Evolutionary conservation across 2,329 filamentous ascomycete genomes (phyloP).

Genomic region (Teratosphaeria gauchensis): DNA sequence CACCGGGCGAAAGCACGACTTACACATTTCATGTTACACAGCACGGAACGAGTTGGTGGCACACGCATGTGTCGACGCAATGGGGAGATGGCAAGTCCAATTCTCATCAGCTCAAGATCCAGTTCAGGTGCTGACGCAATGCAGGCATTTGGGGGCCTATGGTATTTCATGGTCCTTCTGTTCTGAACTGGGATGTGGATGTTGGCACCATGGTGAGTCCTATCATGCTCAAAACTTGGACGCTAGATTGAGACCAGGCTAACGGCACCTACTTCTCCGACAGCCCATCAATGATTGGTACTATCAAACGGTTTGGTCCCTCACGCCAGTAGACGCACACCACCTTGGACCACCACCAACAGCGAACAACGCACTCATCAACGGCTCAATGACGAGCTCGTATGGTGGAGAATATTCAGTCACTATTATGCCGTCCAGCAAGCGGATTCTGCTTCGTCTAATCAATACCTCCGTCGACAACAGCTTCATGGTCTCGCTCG

Average conservation of each 20-base stretch:
- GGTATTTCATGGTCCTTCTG: slow-evolving; percentile 30
- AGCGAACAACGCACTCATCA: slow-evolving; percentile 25
- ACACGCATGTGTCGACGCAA: neutral
- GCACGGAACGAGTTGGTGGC: slow-evolving; percentile 1
- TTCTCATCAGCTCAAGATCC: slow-evolving; percentile 33
- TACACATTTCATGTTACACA: slow-evolving; percentile 27
- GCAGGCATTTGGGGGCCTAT: slow-evolving; percentile 48
- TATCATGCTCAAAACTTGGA: neutral
- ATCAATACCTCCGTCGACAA: neutral
- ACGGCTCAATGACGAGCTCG: slow-evolving; percentile 44
- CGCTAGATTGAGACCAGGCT: neutral
- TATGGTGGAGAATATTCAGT: slow-evolving; percentile 37
- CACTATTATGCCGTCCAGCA: slow-evolving; percentile 40
- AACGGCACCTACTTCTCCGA: neutral
- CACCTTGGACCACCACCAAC: slow-evolving; percentile 13
- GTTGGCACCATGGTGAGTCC: slow-evolving; percentile 4
- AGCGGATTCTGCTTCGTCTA: neutral
- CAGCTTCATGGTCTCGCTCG: neutral
- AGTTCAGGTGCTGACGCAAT: slow-evolving; percentile 53
- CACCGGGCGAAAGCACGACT: slow-evolving; percentile 15
- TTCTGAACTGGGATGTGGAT: slow-evolving; percentile 28
- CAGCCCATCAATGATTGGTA: slow-evolving; percentile 14
- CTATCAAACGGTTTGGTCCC: slow-evolving; percentile 17
- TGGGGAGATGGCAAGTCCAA: slow-evolving; percentile 22
- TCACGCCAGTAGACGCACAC: slow-evolving; percentile 25